Evolutionary conservation across 2,329 filamentous ascomycete genomes (phyloP).

Genomic region (Aspergillus sp.): DNA sequence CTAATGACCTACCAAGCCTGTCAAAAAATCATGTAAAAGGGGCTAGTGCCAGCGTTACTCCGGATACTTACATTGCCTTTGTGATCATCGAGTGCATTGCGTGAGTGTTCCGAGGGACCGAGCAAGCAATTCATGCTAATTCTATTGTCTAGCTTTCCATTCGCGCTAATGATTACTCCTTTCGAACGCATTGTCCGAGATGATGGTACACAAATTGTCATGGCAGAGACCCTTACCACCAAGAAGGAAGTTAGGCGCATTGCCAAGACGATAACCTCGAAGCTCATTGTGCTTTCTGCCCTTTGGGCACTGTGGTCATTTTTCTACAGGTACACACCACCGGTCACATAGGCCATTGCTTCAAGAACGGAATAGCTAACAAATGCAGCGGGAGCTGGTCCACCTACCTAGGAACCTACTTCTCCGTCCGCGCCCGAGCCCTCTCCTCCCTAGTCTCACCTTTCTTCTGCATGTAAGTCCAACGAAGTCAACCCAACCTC

Average conservation of each 20-base stretch:
- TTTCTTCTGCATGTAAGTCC: conserved; percentile 43
- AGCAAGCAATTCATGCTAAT: background rate
- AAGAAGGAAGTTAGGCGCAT: conserved; percentile 38
- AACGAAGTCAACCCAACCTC: background rate
- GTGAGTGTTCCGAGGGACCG: conserved; percentile 14
- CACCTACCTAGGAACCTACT: conserved; percentile 41
- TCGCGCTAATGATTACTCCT: conserved; percentile 42
- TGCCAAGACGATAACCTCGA: conserved; percentile 32
- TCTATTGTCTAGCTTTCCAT: conserved; percentile 29
- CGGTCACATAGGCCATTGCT: background rate
- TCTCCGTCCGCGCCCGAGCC: conserved; percentile 40
- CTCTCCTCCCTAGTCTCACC: conserved; percentile 43
- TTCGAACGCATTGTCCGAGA: conserved; percentile 42
- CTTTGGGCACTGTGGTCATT: conserved; percentile 44
- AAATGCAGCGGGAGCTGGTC: conserved; percentile 38
- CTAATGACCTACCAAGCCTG: conserved; percentile 16
- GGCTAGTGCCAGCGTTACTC: conserved; percentile 33
- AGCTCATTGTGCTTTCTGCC: conserved; percentile 33
- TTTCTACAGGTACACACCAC: conserved; percentile 31
- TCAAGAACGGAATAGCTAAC: background rate
- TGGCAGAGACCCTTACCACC: conserved; percentile 35
- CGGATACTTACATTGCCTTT: conserved; percentile 44
- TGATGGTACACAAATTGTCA: conserved; percentile 39
- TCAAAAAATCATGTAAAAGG: conserved; percentile 34
- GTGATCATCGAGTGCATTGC: conserved; percentile 43